Conservation (phyloP, 495 filamentous ascomycete species). For the Sabuloglossum arenarium region DNA sequence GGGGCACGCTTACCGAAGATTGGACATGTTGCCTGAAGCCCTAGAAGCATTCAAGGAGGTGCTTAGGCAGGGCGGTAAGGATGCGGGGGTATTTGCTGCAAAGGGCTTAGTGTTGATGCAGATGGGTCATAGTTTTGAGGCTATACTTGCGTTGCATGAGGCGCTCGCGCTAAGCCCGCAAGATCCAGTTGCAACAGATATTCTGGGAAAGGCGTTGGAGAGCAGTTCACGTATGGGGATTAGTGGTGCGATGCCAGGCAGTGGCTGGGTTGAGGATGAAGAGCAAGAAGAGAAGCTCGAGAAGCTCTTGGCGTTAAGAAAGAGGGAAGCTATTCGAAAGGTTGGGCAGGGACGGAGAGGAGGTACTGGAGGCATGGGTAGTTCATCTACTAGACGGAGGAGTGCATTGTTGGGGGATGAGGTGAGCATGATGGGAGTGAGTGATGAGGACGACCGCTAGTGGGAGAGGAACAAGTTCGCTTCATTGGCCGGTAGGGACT, state of each 20-base stretch:
- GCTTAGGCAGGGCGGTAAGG: constrained; percentile 50
- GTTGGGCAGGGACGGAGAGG: neutral
- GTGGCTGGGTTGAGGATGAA: neutral
- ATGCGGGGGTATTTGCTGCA: constrained; percentile 46
- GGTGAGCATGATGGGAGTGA: neutral
- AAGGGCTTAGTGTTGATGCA: constrained; percentile 30
- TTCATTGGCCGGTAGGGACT: too few species aligned
- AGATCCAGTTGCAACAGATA: constrained; percentile 21
- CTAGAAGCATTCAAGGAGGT: constrained; percentile 67
- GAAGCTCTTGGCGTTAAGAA: neutral
- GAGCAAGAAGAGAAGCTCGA: constrained; percentile 1
- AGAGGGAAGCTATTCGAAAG: constrained; percentile 1
- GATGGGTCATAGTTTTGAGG: constrained; percentile 17
- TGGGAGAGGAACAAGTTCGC: too few species aligned
- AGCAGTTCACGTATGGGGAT: constrained; percentile 10
- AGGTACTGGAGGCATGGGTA: too few species aligned
- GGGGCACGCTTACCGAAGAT: constrained; percentile 63
- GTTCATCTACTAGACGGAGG: neutral
- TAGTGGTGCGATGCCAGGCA: neutral
- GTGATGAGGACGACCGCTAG: neutral
- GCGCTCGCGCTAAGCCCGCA: constrained; percentile 22
- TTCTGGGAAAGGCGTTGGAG: constrained; percentile 19
- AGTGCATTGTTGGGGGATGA: neutral
- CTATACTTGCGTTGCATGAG: constrained; percentile 21
- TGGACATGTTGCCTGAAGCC: constrained; percentile 46